Conservation (phyloP, 495 filamentous ascomycete genomes). For the Hyaloscypha variabilis region DNA sequence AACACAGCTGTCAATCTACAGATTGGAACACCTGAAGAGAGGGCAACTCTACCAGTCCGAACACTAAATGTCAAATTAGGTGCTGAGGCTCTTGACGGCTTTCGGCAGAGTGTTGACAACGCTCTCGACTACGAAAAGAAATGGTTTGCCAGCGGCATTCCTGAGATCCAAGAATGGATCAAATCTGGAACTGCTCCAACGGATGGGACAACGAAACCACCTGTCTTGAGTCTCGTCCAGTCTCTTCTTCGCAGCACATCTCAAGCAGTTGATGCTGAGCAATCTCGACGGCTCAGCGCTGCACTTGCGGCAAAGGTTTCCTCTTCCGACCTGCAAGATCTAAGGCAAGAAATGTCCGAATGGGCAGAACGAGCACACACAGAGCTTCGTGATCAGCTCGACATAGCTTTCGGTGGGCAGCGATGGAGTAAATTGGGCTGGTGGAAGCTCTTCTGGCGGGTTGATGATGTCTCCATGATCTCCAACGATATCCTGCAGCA, state of each 20-base stretch:
- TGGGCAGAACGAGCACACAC: conserved; percentile 83
- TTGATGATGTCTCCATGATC: conserved; percentile 86
- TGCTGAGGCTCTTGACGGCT: conserved; percentile 59
- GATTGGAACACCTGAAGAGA: conserved; percentile 37
- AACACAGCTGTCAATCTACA: conserved; percentile 46
- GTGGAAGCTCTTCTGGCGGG: conserved; percentile 96
- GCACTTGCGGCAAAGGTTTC: conserved; percentile 39
- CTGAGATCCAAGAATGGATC: conserved; percentile 70
- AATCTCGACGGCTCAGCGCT: conserved; percentile 41
- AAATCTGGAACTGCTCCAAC: conserved; percentile 47
- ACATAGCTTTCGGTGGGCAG: conserved; percentile 67
- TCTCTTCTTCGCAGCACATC: conserved; percentile 66
- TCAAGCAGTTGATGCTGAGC: conserved; percentile 51
- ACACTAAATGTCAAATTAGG: conserved; percentile 58
- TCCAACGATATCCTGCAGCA: conserved; percentile 73
- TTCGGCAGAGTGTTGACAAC: conserved; percentile 69
- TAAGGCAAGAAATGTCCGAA: conserved; percentile 59
- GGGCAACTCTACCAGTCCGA: conserved; percentile 36
- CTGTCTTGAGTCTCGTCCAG: conserved; percentile 64
- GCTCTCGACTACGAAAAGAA: conserved; percentile 69
- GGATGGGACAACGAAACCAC: conserved; percentile 55
- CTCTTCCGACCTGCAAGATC: conserved; percentile 43
- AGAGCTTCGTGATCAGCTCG: conserved; percentile 78
- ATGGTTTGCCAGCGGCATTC: conserved; percentile 73
- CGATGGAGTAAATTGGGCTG: conserved; percentile 78